These are phyloP conservation scores for Selaginella tamariscina DNA, from an alignment of 75 land plant species.

Conservation along the genomic window DNA sequence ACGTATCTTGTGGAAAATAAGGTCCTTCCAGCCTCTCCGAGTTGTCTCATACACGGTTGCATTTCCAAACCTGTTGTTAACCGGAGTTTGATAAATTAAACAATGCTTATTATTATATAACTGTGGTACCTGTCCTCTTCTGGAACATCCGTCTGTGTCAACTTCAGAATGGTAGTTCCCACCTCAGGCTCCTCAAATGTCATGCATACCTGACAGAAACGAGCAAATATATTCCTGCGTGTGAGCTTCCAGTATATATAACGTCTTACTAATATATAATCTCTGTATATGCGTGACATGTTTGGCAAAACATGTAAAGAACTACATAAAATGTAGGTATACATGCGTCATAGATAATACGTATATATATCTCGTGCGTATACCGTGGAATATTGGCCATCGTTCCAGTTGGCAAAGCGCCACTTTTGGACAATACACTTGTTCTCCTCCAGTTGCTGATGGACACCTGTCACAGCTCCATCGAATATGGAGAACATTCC, in stretches of 20 bases:
- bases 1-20: constrained; percentile 87
- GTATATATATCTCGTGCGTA: constrained; percentile 2
- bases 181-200: constrained; percentile 84
- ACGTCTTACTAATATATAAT: too few relatives aligned
- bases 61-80: constrained; percentile 67
- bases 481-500: constrained; percentile 80
- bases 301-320: too few relatives aligned
- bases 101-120: not conserved
- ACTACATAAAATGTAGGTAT: not conserved
- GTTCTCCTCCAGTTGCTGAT: constrained; percentile 59
- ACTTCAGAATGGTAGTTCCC: constrained; percentile 60
- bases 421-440: constrained; percentile 84
- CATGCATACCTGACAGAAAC: constrained; percentile 64
- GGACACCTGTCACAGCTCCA: constrained; percentile 75
- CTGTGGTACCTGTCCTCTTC: constrained; percentile 76
- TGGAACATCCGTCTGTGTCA: constrained; percentile 72
- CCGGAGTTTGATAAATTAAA: not conserved
- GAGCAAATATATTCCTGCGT: too few relatives aligned
- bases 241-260: too few relatives aligned
- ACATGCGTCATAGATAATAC: not conserved
- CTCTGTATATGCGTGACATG: too few relatives aligned
- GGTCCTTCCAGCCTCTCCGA: constrained; percentile 88
- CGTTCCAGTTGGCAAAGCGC: constrained; percentile 86
- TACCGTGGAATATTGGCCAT: constrained; percentile 73
- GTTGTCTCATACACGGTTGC: constrained; percentile 91